Conservation (phyloP, 345 rosid genomes). For the Salix purpurea region DNA sequence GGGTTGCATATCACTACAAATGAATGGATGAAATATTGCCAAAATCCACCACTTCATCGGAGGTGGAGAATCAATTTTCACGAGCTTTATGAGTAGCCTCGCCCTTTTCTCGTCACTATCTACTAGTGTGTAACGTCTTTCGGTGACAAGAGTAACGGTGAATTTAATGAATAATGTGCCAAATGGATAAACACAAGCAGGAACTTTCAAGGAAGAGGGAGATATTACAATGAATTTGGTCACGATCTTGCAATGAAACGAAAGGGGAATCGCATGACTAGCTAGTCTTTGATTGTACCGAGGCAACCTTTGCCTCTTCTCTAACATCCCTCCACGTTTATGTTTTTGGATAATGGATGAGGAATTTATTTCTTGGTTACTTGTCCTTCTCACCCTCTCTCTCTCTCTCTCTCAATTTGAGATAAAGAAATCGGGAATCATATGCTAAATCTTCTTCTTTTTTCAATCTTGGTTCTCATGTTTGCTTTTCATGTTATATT, state of each 20-base stretch:
- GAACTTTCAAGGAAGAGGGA: neutral
- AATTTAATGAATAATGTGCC: neutral
- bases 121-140: slow-evolving; percentile 1
- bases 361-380: slow-evolving; percentile 1
- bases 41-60: neutral
- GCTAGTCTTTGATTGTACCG: neutral
- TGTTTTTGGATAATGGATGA: slow-evolving; percentile 4
- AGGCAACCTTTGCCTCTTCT: neutral
- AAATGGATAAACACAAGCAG: neutral
- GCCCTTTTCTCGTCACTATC: neutral
- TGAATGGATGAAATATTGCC: neutral
- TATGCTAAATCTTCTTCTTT: neutral
- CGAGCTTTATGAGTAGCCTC: neutral
- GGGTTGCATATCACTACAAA: neutral
- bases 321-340: neutral
- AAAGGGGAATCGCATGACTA: slow-evolving; percentile 21
- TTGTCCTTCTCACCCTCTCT: neutral
- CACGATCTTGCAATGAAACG: slow-evolving; percentile 19
- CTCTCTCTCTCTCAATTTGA: neutral
- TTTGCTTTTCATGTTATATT: too few relatives aligned
- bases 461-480: neutral
- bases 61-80: slow-evolving; percentile 17
- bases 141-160: slow-evolving; percentile 20
- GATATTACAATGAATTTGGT: slow-evolving; percentile 5
- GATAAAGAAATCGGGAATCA: neutral